Evolutionary conservation across 1,284 basidiomycete species (phyloP), one percentile per base, ranked within the genome.

Genomic region (Erythrobasidium hasegawianum): DNA sequence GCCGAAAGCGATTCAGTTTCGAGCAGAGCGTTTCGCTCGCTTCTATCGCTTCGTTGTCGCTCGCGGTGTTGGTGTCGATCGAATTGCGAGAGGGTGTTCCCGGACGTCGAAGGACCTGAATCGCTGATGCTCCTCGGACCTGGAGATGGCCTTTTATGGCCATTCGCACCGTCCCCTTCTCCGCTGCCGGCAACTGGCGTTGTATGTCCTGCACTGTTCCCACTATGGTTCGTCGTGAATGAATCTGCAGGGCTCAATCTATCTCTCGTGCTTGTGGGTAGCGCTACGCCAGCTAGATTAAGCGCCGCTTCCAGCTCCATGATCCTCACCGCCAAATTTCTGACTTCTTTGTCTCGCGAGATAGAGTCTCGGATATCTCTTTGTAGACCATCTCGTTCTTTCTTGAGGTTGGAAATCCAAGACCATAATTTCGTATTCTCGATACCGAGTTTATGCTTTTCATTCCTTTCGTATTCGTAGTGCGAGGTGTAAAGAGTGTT

Each of bases 401-500:
- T 56, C 47, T 69, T 69, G 27, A 69, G 64, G 38, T 29, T 27
- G 11, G 47, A 39, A 9, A 50, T 18, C 56, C 56, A 57, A 16
- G 41, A 50, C 68, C 68, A 69, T 16, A 69, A 54, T 38, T 64
- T 69, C 27, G 24, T 56, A 41, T 69, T 69, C 58, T 69, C 68
- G 20, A 52, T 50, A n/a, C 50, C 52, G 39, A 65, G 40, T 20
- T 52, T 33, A 22, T 18, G 13, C 11, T 43, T 39, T 40, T 65
- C 62, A 16, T 18, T 8, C 29, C 40, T 65, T 22, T 65, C 62
- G 7, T 20, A 22, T 22, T 65, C 62, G 33, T 33, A 33, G 27
- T 52, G 43, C 22, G 53, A 55, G 43, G 53, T 43, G 20, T 57
- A 45, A 26, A 55, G 53, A 11, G 54, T 49, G 26, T 65, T 57